Evolutionary conservation across 164 flowering plant genomes (phyloP), one percentile per base, ranked within the genome.

Genomic region (Akebia trifoliata): DNA sequence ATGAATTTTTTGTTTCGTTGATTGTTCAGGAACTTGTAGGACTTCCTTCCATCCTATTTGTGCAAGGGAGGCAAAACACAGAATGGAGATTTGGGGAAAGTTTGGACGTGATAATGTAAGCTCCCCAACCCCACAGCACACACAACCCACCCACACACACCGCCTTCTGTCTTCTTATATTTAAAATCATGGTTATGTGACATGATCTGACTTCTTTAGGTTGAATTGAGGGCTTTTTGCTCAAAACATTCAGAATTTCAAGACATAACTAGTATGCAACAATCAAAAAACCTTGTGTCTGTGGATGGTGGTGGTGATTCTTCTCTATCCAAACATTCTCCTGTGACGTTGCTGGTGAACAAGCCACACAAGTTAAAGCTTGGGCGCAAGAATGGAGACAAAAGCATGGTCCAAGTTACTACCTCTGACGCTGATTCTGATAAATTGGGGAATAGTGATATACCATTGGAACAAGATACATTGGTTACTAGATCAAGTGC

Each of bases 81-180:
- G 81, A 67, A 78, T 90, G 82, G 98, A 93, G 80, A 81, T 90
- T 10, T 87, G 98, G 97, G 97, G 94, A 48, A 93, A 78, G 71
- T 60, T 71, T 69, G 95, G 87, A 43, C 69, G 66, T 68, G 83
- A 81, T 66, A 76, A 78, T 81, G 98, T 92, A 73, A 66, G 85
- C 50, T 28, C 31, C 17, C 14, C 36, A 18, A 34, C 46, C 35
- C 20, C 28, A 21, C 57, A 25, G 44, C 30, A 54, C 10, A n/a
- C n/a, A n/a, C n/a, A n/a, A n/a, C n/a, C n/a, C n/a, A n/a, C n/a
- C n/a, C n/a, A n/a, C n/a, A n/a, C n/a, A n/a, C n/a, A n/a, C n/a
- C n/a, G n/a, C n/a, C n/a, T n/a, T n/a, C n/a, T n/a, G n/a, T n/a
- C n/a, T 25, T 25, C 17, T 8, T 10, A 15, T 9, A 4, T 10